These are phyloP conservation scores for Adansonia grandidieri DNA, from an alignment of 441 rosid species.

Conservation along the genomic window DNA sequence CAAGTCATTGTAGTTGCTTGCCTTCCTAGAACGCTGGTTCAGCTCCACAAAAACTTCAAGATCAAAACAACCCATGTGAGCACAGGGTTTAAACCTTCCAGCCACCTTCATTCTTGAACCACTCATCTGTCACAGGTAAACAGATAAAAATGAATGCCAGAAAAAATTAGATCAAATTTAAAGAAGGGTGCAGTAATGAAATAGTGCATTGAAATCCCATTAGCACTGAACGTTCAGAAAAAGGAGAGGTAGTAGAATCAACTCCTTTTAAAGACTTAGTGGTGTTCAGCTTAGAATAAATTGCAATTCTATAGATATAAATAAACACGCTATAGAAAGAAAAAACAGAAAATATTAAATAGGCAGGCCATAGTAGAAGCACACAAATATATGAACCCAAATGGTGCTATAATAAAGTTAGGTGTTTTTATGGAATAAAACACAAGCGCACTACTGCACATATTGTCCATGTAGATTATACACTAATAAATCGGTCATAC, in stretches of 20 bases:
- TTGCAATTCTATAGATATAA: neutral
- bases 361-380: neutral
- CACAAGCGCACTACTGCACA: neutral
- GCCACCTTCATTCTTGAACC: conserved; percentile 97
- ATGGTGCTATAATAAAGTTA: neutral
- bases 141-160: conserved; percentile 23
- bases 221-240: neutral
- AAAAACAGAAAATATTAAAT: neutral
- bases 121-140: conserved; percentile 66
- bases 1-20: conserved; percentile 38
- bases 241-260: neutral
- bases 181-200: neutral
- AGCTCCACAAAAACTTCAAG: conserved; percentile 94
- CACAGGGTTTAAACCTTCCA: conserved; percentile 94
- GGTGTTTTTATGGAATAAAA: neutral
- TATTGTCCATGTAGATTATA: neutral
- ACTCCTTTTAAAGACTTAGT: neutral
- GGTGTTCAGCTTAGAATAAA: conserved; percentile 1
- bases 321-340: too few relatives aligned
- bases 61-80: conserved; percentile 97
- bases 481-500: neutral
- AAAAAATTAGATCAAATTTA: neutral
- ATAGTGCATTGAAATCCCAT: conserved; percentile 5
- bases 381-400: neutral
- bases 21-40: conserved; percentile 98